These are phyloP conservation scores for Pharnaceum exiguum DNA, from an alignment of 148 eudicot genomes.

Conservation along the genomic window DNA sequence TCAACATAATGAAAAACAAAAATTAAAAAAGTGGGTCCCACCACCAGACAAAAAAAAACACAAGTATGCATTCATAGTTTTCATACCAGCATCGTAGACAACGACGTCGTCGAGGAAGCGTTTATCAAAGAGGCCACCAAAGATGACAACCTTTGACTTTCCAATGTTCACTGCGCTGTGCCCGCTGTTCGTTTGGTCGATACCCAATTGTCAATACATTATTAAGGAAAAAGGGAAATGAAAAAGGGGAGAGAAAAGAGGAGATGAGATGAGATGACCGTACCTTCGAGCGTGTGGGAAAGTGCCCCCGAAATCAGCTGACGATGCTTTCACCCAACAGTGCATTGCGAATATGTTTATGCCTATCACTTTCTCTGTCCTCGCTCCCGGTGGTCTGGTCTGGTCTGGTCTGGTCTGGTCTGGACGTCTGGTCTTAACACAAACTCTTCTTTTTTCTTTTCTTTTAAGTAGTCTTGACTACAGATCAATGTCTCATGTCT, in stretches of 20 bases:
- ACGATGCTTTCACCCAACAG: constrained; percentile 81
- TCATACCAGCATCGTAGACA: constrained; percentile 87
- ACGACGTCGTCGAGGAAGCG: constrained; percentile 65
- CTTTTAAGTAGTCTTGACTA: too few relatives aligned
- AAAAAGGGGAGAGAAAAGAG: background rate
- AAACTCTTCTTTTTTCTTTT: too few relatives aligned
- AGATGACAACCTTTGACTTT: constrained; percentile 73
- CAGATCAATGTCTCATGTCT: too few relatives aligned
- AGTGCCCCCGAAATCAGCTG: constrained; percentile 77
- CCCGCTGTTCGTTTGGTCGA: constrained; percentile 51
- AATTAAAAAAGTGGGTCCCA: too few relatives aligned
- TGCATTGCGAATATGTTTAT: too few relatives aligned
- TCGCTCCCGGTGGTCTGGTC: too few relatives aligned
- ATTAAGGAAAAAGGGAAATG: background rate
- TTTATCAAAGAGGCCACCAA: constrained; percentile 85
- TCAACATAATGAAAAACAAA: too few relatives aligned
- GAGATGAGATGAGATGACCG: background rate
- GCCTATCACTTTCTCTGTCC: too few relatives aligned
- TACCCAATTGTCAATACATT: background rate
- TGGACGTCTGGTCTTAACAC: too few relatives aligned
- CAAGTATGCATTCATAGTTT: too few relatives aligned
- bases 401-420: too few relatives aligned
- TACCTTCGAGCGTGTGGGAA: constrained; percentile 84
- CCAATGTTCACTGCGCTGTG: constrained; percentile 87
- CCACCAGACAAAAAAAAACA: too few relatives aligned